phyloP scores from a whole-genome alignment of 2,329 filamentous ascomycete species.

The Cercospora nicotianae region DNA sequence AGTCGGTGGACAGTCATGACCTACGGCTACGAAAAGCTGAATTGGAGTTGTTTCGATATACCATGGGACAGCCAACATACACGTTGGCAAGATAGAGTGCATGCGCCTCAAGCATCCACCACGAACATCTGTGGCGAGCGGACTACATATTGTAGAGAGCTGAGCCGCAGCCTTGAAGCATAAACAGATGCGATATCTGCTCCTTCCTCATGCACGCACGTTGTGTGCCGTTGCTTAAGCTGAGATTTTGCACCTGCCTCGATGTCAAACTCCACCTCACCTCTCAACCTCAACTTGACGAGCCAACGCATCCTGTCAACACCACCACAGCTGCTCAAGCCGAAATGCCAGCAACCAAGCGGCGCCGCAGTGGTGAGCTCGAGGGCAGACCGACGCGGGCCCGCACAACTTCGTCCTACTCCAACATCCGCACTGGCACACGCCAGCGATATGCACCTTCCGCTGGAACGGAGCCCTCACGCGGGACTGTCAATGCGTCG shows the following conservation, averaged over 20 bases:
- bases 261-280: conserved; percentile 6
- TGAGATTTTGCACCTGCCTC: not conserved
- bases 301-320: not conserved
- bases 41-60: not conserved
- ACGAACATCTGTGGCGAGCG: not conserved
- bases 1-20: conserved; percentile 6
- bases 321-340: not conserved
- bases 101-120: not conserved
- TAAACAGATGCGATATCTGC: not conserved
- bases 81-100: not conserved
- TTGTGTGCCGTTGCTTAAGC: not conserved
- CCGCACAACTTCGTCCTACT: conserved; percentile 14
- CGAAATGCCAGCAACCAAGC: conserved; percentile 11
- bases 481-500: not conserved
- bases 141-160: not conserved
- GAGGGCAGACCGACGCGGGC: conserved; percentile 10
- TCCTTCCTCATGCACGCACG: conserved; percentile 13
- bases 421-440: conserved; percentile 20
- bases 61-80: not conserved
- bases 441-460: conserved; percentile 21
- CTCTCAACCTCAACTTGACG: not conserved
- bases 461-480: not conserved
- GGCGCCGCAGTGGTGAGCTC: conserved; percentile 15
- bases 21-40: not conserved
- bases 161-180: not conserved